phyloP scores from a whole-genome alignment of 768 basidiomycete species.

The Leccinum pellstonianum region DNA sequence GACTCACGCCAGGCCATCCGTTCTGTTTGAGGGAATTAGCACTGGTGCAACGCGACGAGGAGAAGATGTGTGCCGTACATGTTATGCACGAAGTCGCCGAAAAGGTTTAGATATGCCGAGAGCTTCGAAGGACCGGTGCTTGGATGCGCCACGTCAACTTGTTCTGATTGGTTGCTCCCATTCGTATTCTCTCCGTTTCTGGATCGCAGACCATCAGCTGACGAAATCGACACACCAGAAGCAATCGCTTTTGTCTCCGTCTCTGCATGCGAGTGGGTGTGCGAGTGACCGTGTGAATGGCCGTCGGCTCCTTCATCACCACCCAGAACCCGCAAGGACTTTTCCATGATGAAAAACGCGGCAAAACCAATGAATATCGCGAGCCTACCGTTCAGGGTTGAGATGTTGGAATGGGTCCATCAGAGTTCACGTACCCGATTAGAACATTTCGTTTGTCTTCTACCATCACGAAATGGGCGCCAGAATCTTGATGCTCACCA shows the following conservation, averaged over 20 bases:
- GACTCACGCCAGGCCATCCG: slow-evolving; percentile 88
- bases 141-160: slow-evolving; percentile 23
- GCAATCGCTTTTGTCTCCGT: slow-evolving; percentile 34
- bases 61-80: slow-evolving; percentile 50
- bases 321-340: slow-evolving; percentile 79
- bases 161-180: slow-evolving; percentile 23
- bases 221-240: slow-evolving; percentile 46
- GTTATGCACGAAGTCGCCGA: slow-evolving; percentile 93
- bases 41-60: slow-evolving; percentile 16
- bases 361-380: slow-evolving; percentile 87
- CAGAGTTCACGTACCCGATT: slow-evolving; percentile 59
- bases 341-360: slow-evolving; percentile 92
- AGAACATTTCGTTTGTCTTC: slow-evolving; percentile 91
- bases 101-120: slow-evolving; percentile 90
- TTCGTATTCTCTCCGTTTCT: slow-evolving; percentile 36
- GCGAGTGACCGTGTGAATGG: slow-evolving; percentile 55
- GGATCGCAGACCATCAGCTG: slow-evolving; percentile 49
- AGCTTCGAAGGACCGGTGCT: slow-evolving; percentile 68
- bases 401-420: slow-evolving; percentile 9
- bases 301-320: slow-evolving; percentile 50
- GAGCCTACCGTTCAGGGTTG: slow-evolving; percentile 42
- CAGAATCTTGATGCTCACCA: slow-evolving; percentile 75
- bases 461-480: slow-evolving; percentile 77
- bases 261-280: slow-evolving; percentile 51
- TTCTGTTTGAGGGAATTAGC: slow-evolving; percentile 43